Conservation (phyloP, 768 basidiomycete species). For the Porphyrellus cyaneotinctus region DNA sequence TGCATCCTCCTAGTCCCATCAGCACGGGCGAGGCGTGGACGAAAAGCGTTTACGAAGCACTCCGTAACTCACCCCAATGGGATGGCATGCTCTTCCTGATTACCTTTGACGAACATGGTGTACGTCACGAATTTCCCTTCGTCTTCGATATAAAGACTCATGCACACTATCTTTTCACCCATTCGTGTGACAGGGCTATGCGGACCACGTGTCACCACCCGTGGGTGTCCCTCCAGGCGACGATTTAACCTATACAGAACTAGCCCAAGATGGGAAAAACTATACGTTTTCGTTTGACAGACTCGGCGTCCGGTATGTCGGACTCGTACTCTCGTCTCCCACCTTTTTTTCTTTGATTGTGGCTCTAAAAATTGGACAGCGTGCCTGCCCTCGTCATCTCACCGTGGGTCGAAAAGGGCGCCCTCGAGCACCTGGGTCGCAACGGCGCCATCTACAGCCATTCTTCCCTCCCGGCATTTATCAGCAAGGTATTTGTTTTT, state of each 20-base stretch:
- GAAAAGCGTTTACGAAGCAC: constrained; percentile 22
- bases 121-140: constrained; percentile 2
- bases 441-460: constrained; percentile 19
- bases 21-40: constrained; percentile 26
- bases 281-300: constrained; percentile 24
- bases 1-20: constrained; percentile 26
- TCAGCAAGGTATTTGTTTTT: constrained; percentile 16
- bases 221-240: constrained; percentile 23
- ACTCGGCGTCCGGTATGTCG: constrained; percentile 22
- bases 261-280: constrained; percentile 12
- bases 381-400: constrained; percentile 22
- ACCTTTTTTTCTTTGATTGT: background rate
- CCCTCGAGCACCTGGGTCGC: constrained; percentile 8
- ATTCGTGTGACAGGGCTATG: constrained; percentile 16
- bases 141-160: background rate
- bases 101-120: constrained; percentile 27
- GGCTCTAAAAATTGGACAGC: background rate
- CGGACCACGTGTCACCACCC: constrained; percentile 23
- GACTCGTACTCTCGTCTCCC: background rate
- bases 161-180: background rate
- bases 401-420: constrained; percentile 23
- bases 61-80: constrained; percentile 26
- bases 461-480: constrained; percentile 19
- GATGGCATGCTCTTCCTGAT: constrained; percentile 16
- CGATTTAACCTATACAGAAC: constrained; percentile 22